Base-by-base conservation (phyloP, 2,329 filamentous ascomycete species). In the Ceratocystis papillata region DNA sequence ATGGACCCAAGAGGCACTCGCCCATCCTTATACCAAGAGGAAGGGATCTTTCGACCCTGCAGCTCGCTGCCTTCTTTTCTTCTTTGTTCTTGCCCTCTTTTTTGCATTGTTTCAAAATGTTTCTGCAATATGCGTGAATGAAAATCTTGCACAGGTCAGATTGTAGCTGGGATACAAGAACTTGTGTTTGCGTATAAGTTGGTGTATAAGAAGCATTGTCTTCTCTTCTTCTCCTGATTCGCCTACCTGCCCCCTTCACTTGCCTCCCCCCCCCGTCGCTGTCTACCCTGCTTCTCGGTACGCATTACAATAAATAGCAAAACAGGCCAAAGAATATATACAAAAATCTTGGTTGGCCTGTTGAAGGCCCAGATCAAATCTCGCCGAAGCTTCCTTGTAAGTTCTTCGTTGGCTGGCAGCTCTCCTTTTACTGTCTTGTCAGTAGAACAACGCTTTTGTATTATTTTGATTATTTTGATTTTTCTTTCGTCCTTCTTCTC, bases 341-440 rank as follows among this genome's bases (percentile, higher is more conserved):
- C 30, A 25, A 37, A 41, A 25, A 41, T 46, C n/a, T 55, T 50
- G 17, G 46, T 50, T 50, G 46, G n/a, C 46, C 22, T 50, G 46
- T 22, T 12, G 46, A 50, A 41, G 8, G 25, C 15, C 30, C 15
- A 55, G 6, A 41, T 28, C 48, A 50, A 64, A 25, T 37, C 50
- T 44, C 22, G 30, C 63, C 63, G 48, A 37, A 45, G 37, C 37
- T 25, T 55, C 46, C 30, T 55, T 33, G 48, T 17, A 53, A 37
- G 62, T 12, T 12, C 41, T 53, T 37, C 44, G 33, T 64, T 64
- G 28, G 44, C 45, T 63, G 37, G 62, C 15, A 28, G 28, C 33
- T 63, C 46, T 63, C 28, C 41, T 48, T 63, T 46, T 63, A 22
- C 10, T 41, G 37, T 41, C 37, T 41, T 41, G 37, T 41, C 37